phyloP scores from a whole-genome alignment of 179 eudicot species.

The Camellia oleifera region DNA sequence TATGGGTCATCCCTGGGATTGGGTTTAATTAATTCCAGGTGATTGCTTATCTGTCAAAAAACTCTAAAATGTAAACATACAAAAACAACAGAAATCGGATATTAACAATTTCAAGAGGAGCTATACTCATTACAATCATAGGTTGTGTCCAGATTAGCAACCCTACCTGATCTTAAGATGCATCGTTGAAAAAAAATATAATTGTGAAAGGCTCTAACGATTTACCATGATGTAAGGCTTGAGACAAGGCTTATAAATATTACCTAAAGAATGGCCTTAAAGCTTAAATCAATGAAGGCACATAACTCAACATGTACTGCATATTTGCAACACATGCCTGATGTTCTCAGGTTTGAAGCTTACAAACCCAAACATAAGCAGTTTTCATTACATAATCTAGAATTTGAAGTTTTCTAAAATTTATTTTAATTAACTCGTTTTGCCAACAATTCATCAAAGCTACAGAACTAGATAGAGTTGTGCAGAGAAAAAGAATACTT shows the following conservation, averaged over 20 bases:
- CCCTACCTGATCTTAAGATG: neutral
- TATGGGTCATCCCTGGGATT: conserved; percentile 86
- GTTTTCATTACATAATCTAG: neutral
- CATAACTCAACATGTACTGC: neutral
- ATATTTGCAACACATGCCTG: neutral
- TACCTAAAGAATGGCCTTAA: neutral
- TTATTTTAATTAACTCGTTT: neutral
- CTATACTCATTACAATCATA: neutral
- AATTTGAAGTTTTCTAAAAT: neutral
- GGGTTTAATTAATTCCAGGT: conserved; percentile 94
- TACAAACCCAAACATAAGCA: neutral
- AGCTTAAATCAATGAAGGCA: neutral
- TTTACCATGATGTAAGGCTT: neutral
- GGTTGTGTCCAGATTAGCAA: neutral
- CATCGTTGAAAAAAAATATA: neutral
- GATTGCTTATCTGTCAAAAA: conserved; percentile 81
- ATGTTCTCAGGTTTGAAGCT: neutral
- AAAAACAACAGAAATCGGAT: neutral
- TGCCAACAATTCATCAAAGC: neutral
- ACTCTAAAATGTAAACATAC: conserved; percentile 10
- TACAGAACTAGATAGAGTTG: neutral
- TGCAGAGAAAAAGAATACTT: neutral
- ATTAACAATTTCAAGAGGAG: neutral
- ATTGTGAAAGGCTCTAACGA: neutral
- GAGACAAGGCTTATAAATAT: neutral